Percentiles rank a stretch among this genome's conserved stretches.
These are phyloP conservation scores for Lentinula lateritia DNA, from an alignment of 768 basidiomycete genomes.

Conservation along the genomic window DNA sequence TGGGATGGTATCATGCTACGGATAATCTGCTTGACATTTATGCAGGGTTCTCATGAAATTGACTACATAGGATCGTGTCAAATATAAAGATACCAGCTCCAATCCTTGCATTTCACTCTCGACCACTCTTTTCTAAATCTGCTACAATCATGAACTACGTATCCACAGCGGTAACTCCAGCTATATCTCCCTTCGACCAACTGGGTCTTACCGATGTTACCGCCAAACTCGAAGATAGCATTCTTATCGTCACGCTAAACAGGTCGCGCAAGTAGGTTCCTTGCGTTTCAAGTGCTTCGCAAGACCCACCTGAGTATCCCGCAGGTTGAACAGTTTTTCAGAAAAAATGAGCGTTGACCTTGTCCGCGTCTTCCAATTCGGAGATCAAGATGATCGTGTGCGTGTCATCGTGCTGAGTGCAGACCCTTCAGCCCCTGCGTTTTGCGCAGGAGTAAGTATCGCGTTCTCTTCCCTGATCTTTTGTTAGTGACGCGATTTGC, in stretches of 20 bases:
- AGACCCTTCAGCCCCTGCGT: conserved; percentile 45
- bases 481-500: conserved; percentile 20
- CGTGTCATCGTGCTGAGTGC: conserved; percentile 48
- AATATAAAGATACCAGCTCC: background rate
- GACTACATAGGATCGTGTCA: background rate
- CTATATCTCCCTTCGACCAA: conserved; percentile 15
- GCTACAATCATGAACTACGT: background rate
- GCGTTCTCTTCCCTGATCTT: background rate
- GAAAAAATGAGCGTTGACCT: conserved; percentile 30
- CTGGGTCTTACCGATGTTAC: conserved; percentile 36
- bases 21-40: background rate
- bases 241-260: conserved; percentile 40
- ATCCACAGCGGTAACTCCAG: background rate
- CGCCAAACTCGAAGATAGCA: conserved; percentile 35
- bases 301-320: background rate
- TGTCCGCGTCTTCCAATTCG: conserved; percentile 36
- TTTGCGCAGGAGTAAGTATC: conserved; percentile 44
- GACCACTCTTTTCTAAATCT: background rate
- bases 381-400: conserved; percentile 50
- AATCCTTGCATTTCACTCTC: background rate
- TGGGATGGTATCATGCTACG: background rate
- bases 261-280: conserved; percentile 38
- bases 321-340: conserved; percentile 42
- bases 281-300: background rate
- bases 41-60: background rate